Evolutionary conservation across 805 yeast species (phyloP).

Genomic region (Cephaloascus fragrans): DNA sequence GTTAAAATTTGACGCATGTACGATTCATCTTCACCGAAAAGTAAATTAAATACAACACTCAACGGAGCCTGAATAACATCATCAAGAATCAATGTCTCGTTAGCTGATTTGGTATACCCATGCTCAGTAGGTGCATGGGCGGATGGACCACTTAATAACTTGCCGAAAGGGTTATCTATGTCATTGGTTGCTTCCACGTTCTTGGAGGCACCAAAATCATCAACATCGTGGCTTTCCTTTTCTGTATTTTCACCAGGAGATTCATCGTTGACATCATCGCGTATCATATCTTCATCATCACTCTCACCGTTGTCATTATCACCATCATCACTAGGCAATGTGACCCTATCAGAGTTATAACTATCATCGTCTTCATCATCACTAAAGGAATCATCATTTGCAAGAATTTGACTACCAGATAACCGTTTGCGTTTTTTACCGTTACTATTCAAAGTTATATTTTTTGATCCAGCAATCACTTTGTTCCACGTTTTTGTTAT

Average conservation of each 20-base stretch:
- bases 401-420: neutral
- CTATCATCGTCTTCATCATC: slow-evolving; percentile 18
- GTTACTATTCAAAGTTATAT: neutral
- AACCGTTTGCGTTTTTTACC: slow-evolving; percentile 1
- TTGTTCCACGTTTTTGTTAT: slow-evolving; percentile 57
- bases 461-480: slow-evolving; percentile 15
- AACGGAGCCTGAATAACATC: slow-evolving; percentile 51
- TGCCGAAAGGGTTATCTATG: slow-evolving; percentile 10
- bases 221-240: slow-evolving; percentile 2
- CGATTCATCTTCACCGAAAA: slow-evolving; percentile 52
- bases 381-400: slow-evolving; percentile 6
- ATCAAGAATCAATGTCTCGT: slow-evolving; percentile 48
- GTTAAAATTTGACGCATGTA: slow-evolving; percentile 34
- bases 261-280: slow-evolving; percentile 11
- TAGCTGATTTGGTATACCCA: slow-evolving; percentile 30
- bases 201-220: slow-evolving; percentile 4
- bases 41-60: slow-evolving; percentile 46
- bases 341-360: slow-evolving; percentile 5
- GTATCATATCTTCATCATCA: slow-evolving; percentile 17
- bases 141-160: slow-evolving; percentile 24
- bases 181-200: slow-evolving; percentile 1
- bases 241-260: neutral
- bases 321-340: slow-evolving; percentile 11
- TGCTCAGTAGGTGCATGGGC: slow-evolving; percentile 41
- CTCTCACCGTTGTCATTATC: slow-evolving; percentile 9